A percentile compares a stretch with the other conserved stretches of the same genome.
phyloP scores from a whole-genome alignment of 768 basidiomycete species.

The Mycena vitilis region DNA sequence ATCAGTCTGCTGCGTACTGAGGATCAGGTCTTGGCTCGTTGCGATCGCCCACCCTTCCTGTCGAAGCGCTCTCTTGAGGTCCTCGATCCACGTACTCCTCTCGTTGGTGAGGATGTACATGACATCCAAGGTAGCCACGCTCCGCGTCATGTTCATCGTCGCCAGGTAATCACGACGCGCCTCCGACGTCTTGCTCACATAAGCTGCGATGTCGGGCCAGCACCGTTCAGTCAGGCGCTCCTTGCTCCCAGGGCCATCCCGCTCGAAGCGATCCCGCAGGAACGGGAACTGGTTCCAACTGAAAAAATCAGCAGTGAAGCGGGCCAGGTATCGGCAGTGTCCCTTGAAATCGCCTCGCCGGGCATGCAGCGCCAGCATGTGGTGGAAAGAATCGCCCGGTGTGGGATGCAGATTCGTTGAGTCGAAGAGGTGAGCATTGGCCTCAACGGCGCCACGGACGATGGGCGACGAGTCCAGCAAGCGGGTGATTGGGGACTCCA shows the following conservation, averaged over 20 bases:
- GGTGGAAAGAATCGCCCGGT: slow-evolving; percentile 52
- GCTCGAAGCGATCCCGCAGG: slow-evolving; percentile 58
- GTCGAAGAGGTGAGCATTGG: slow-evolving; percentile 55
- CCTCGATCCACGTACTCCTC: slow-evolving; percentile 55
- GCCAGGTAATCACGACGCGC: slow-evolving; percentile 46
- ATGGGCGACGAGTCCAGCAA: slow-evolving; percentile 56
- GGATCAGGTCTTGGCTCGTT: slow-evolving; percentile 56
- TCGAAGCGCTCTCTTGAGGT: slow-evolving; percentile 51
- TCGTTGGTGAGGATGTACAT: slow-evolving; percentile 67
- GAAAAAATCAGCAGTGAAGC: slow-evolving; percentile 58
- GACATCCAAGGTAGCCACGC: slow-evolving; percentile 49
- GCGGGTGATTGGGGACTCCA: slow-evolving; percentile 54
- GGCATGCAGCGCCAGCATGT: slow-evolving; percentile 63
- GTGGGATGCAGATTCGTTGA: slow-evolving; percentile 44
- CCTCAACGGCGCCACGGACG: slow-evolving; percentile 54
- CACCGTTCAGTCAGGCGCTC: slow-evolving; percentile 48
- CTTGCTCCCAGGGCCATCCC: slow-evolving; percentile 44
- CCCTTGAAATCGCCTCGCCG: slow-evolving; percentile 63
- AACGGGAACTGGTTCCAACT: slow-evolving; percentile 59
- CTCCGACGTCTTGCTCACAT: slow-evolving; percentile 10
- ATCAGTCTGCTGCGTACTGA: slow-evolving; percentile 59
- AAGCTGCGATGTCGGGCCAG: too few species aligned
- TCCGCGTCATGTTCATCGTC: slow-evolving; percentile 38
- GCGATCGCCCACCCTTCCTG: slow-evolving; percentile 56
- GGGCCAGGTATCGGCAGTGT: slow-evolving; percentile 55